Evolutionary conservation across 2,329 filamentous ascomycete species (phyloP), one percentile per base, ranked within the genome.

Genomic region (Ascochyta lentis): DNA sequence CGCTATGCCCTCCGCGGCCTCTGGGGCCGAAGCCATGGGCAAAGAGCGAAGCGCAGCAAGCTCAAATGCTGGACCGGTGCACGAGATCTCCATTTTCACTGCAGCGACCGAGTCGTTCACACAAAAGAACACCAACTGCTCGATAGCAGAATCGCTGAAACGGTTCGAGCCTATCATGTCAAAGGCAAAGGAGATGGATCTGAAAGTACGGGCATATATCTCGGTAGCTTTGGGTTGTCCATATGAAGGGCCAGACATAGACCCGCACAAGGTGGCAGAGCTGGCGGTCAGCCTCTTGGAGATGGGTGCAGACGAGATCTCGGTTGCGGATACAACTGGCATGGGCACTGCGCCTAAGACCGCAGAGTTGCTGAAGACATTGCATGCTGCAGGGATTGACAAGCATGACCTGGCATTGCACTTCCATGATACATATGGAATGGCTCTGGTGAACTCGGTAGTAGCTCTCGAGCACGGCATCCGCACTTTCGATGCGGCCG

Each of bases 281-380:
- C 79, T 89, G 23, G 85, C 86, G 80, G 57, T 86, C 81, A 68
- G 78, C 6, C 74, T 96, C 44, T 81, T 96, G 1, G 90, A 93
- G 69, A 90, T 94, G 81, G 93, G 93, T 16, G 93, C 91, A 19
- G 91, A 96, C 70, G 92, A 96, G 80, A 92, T 97, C 64, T 90
- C 90, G 1, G 84, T 96, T 0, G 92, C 92, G 6, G 93, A 96
- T 70, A 97, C 93, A 0, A 94, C 92, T 0, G 93, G 93, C 16
- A 92, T 96, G 84, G 93, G 92, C 29, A 96, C 91, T 0, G 88
- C 87, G n/a, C 87, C 87, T 16, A 80, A 86, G 52, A 91, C 89
- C 2, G 79, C 81, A 51, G 84, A 85, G 52, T 78, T 92, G 42
- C 79, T 92, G 54, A 82, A 82, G 60, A 87, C 87, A 52, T 78